Evolutionary conservation across 139 green algal genomes (phyloP).

Genomic region (Picochlorum sp.): DNA sequence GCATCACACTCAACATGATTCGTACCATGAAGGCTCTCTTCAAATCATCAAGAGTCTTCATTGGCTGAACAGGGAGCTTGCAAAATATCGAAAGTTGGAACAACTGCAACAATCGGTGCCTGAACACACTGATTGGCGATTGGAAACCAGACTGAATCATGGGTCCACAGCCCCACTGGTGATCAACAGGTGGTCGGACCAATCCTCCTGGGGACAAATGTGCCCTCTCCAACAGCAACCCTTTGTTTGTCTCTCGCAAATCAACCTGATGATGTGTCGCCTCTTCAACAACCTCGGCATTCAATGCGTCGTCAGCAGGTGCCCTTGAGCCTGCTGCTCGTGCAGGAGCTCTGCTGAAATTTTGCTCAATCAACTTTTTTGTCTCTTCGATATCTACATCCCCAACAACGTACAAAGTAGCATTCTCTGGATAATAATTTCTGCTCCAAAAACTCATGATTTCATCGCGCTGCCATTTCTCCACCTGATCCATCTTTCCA

Average conservation of each 20-base stretch:
- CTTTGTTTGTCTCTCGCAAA: not conserved
- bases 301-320: constrained; percentile 1
- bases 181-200: constrained; percentile 82
- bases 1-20: constrained; percentile 82
- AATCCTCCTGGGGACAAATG: not conserved
- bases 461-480: constrained; percentile 63
- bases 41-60: constrained; percentile 67
- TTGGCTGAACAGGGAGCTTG: constrained; percentile 82
- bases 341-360: constrained; percentile 49
- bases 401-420: constrained; percentile 95
- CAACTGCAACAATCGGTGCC: constrained; percentile 89
- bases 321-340: constrained; percentile 13
- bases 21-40: constrained; percentile 66
- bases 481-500: constrained; percentile 89
- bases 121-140: constrained; percentile 71
- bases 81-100: constrained; percentile 93
- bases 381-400: constrained; percentile 59
- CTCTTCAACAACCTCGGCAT: constrained; percentile 4
- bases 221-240: not conserved
- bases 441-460: constrained; percentile 82
- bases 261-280: not conserved
- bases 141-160: constrained; percentile 22
- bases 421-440: constrained; percentile 96
- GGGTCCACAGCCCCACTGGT: constrained; percentile 55
- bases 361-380: constrained; percentile 51